Evolutionary conservation across 2,329 filamentous ascomycete species (phyloP), one percentile per base, ranked within the genome.

Genomic region (Neoascochyta sp.): DNA sequence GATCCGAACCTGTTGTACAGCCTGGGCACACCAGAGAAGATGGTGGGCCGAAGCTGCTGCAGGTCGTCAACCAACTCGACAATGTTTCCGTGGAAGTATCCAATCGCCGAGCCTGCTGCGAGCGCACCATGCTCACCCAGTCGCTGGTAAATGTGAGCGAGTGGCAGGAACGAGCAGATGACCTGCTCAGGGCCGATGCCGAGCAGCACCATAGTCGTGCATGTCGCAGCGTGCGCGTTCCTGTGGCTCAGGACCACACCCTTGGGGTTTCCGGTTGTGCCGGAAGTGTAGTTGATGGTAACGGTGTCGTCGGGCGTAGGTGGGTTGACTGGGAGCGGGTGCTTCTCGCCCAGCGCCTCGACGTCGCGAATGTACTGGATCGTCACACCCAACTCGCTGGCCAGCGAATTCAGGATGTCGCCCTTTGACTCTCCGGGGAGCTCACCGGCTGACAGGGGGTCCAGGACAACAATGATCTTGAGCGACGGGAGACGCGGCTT

Each of bases 61-160:
- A 98, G 66, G 57, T 98, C 92, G 36, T 98, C 92, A 1, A 93
- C 80, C 11, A 98, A 70, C 43, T 85, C 84, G 9, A 84, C 59
- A 41, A 95, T 82, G 56, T 95, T 87, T 32, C 92, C 92, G 50
- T 92, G 86, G 75, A 95, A 98, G 64, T 90, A 98, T 9, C 90
- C 92, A 49, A 95, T 80, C 7, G 78, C 69, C 18, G 77, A 78
- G 32, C 87, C 89, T 29, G 77, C 73, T 52, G 83, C 78, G 10
- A 95, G 70, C 9, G 78, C 76, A 3, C 73, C 70, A 60, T 93
- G 84, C 60, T 98, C 92, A 22, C 81, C 71, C 46, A 95, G 73
- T 32, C 92, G 83, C 44, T 89, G 85, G 62, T 86, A 95, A 52
- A 98, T 96, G 60, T 98, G 92, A 7, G 92, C 92, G 21, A 95